A percentile compares a stretch with the other conserved stretches of the same genome.
Conservation (phyloP, 2,329 filamentous ascomycete genomes). For the Aspergillus felis region DNA sequence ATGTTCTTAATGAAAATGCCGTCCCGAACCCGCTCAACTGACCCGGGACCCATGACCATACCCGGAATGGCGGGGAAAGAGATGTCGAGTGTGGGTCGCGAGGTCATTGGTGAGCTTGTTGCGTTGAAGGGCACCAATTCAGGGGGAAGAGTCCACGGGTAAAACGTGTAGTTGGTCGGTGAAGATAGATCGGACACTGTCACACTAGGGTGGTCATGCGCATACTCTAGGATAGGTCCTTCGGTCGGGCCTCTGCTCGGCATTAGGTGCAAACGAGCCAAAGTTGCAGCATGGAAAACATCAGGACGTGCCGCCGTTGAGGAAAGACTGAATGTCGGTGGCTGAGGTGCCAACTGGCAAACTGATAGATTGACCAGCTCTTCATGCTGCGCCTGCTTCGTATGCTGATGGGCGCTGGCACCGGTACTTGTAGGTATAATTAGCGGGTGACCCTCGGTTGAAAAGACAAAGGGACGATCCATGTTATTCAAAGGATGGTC, state of each 20-base stretch:
- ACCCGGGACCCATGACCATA: constrained; percentile 43
- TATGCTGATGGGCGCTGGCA: constrained; percentile 8
- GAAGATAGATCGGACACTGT: constrained; percentile 53
- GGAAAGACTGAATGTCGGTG: constrained; percentile 68
- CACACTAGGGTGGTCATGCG: constrained; percentile 52
- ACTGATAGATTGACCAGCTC: constrained; percentile 40
- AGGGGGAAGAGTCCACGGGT: constrained; percentile 85
- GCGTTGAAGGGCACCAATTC: constrained; percentile 72
- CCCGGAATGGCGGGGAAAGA: constrained; percentile 59
- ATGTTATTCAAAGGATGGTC: constrained; percentile 82
- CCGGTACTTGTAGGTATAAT: constrained; percentile 63
- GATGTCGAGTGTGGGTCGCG: constrained; percentile 68
- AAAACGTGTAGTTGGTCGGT: constrained; percentile 75
- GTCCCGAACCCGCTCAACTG: constrained; percentile 55
- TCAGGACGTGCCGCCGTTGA: constrained; percentile 74
- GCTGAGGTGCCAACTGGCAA: constrained; percentile 62
- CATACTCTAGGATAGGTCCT: constrained; percentile 53
- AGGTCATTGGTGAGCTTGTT: constrained; percentile 67
- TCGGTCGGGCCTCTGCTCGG: constrained; percentile 57
- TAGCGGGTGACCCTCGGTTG: constrained; percentile 90
- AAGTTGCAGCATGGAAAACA: constrained; percentile 81
- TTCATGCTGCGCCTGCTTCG: constrained; percentile 4
- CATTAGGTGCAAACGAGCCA: constrained; percentile 76
- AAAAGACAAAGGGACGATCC: constrained; percentile 87
- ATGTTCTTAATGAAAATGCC: constrained; percentile 60